These are phyloP conservation scores for Kodamaea kaohsiungensis DNA, from an alignment of 805 yeast species.

Conservation along the genomic window DNA sequence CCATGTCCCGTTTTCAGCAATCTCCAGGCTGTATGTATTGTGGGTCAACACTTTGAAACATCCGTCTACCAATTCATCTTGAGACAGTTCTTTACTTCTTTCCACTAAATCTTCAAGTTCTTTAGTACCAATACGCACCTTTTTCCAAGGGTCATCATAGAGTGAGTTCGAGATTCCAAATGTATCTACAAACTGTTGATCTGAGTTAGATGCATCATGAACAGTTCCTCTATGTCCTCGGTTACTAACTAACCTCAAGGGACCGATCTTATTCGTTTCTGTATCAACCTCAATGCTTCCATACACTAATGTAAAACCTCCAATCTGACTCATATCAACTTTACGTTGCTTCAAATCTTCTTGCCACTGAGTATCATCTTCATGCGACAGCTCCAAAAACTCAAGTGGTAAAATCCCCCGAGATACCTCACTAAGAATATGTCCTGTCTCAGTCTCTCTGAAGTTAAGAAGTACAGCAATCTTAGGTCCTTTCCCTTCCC, in stretches of 20 bases:
- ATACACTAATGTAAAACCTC: constrained; percentile 64
- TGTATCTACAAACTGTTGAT: constrained; percentile 1
- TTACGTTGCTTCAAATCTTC: constrained; percentile 36
- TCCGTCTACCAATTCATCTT: constrained; percentile 46
- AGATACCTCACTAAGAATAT: constrained; percentile 39
- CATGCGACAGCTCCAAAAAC: constrained; percentile 37
- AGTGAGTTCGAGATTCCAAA: constrained; percentile 71
- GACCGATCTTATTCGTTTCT: constrained; percentile 1
- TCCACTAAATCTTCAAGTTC: constrained; percentile 20
- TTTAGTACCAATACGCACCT: constrained; percentile 54
- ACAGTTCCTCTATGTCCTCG: constrained; percentile 44
- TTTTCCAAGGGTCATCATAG: constrained; percentile 73
- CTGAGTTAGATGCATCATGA: constrained; percentile 17
- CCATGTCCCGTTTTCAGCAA: constrained; percentile 13
- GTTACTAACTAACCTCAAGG: constrained; percentile 48
- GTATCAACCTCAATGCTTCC: constrained; percentile 35
- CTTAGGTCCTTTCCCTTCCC: constrained; percentile 38
- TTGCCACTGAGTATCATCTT: constrained; percentile 26
- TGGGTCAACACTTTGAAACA: constrained; percentile 57
- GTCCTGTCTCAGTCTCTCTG: constrained; percentile 45
- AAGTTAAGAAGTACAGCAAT: constrained; percentile 77
- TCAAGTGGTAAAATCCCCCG: constrained; percentile 54
- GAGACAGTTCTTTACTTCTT: constrained; percentile 15
- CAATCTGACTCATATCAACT: constrained; percentile 36
- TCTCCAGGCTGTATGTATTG: constrained; percentile 37